Base-by-base conservation (phyloP, 345 rosid species). In the Citrus unshiu region DNA sequence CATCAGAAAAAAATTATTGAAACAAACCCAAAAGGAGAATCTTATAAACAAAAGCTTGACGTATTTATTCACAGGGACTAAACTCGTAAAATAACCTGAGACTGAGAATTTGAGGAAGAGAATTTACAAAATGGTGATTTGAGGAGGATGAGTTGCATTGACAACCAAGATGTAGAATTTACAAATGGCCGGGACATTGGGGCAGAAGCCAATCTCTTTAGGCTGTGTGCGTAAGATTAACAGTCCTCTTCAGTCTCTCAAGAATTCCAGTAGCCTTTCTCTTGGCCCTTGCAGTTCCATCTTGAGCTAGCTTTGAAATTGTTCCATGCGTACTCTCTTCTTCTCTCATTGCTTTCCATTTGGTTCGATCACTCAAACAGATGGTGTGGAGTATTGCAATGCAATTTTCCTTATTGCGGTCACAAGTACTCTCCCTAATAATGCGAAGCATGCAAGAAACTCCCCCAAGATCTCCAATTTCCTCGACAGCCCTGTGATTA, bases 211-310 rank as follows among this genome's bases (percentile, higher is more conserved):
- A 32, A 46, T 29, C 62, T 43, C 61, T 68, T 94, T 87, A 96
- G 35, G 98, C 95, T 6, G 99, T 94, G 75, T 96, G 98, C 1
- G 99, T 93, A 37, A 90, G 87, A 85, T 89, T 93, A 84, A 89
- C 83, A 68, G 86, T 83, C 72, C 91, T 87, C 73, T 84, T 90
- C 83, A 96, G 68, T 86, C 97, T 89, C 46, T 91, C 99, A 27
- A 96, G 91, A 51, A 94, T 90, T 59, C 91, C 90, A 13, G 74
- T 88, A 7, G 99, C 99, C 84, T 96, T 96, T 84, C 99, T 88
- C 88, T 91, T 91, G 72, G 98, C 99, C 86, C 99, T 90, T 13
- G 98, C 85, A 65, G 98, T 94, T 60, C 99, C 99, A 35, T 90
- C 92, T 64, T 85, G 84, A 24, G 91, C 85, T 77, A 96, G 95